phyloP scores from a whole-genome alignment of 352 stramenopile species.

The Thalassiosira sp. region DNA sequence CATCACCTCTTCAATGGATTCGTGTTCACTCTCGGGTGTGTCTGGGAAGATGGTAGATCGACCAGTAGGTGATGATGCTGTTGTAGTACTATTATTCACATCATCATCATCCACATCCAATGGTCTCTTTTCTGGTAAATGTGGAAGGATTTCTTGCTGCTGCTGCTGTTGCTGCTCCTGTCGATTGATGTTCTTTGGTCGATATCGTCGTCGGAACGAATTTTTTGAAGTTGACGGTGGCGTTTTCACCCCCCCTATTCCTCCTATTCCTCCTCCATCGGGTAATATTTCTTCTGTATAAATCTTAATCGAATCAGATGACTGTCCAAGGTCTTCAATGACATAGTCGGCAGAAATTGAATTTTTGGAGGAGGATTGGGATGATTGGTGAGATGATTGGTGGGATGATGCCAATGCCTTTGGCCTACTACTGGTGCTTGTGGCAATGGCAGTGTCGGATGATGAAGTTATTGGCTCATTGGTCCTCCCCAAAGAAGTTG shows the following conservation, averaged over 20 bases:
- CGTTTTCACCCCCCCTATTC: too few relatives aligned
- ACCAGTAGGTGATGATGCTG: not conserved
- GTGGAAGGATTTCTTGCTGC: not conserved
- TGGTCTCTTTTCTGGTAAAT: conserved; percentile 20
- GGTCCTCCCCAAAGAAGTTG: too few relatives aligned
- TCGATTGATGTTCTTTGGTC: too few relatives aligned
- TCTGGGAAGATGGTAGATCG: too few relatives aligned
- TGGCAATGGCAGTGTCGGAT: too few relatives aligned
- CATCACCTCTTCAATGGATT: not conserved
- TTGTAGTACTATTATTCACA: not conserved
- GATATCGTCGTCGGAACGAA: too few relatives aligned
- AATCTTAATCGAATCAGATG: too few relatives aligned
- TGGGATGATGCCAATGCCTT: conserved; percentile 10
- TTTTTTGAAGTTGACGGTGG: too few relatives aligned
- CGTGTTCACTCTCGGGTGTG: too few relatives aligned
- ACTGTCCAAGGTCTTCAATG: not conserved
- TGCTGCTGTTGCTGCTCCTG: not conserved
- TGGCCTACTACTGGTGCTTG: too few relatives aligned
- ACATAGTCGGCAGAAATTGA: not conserved
- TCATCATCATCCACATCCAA: not conserved
- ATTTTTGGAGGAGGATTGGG: not conserved
- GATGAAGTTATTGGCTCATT: too few relatives aligned
- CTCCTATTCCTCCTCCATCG: not conserved
- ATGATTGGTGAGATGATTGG: not conserved
- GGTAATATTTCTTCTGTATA: too few relatives aligned